Percentiles rank a stretch among this genome's conserved stretches.
phyloP scores from a whole-genome alignment of 352 stramenopile genomes.

The Globisporangium barbulae region DNA sequence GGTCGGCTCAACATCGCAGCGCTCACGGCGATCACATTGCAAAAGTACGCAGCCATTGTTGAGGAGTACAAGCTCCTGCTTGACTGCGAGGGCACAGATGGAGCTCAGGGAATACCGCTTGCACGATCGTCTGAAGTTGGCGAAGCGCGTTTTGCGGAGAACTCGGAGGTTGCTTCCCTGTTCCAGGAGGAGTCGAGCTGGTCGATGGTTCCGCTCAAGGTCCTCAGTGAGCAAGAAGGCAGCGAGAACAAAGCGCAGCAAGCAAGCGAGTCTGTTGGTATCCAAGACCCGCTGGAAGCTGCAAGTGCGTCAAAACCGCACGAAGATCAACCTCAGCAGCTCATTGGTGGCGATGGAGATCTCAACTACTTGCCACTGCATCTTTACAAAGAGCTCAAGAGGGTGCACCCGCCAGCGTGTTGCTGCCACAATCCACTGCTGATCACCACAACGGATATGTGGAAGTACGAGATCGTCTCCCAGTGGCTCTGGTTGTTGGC shows the following conservation, averaged over 20 bases:
- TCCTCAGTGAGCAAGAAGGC: neutral
- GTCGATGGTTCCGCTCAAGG: conserved; percentile 3
- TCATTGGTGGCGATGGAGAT: neutral
- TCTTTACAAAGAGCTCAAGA: conserved; percentile 28
- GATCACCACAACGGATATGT: conserved; percentile 11
- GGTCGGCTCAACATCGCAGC: conserved; percentile 14
- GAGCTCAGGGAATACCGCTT: neutral
- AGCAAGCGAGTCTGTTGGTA: neutral
- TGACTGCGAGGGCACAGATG: neutral
- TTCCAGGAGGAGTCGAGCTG: neutral
- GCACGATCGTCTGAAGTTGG: neutral
- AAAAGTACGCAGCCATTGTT: conserved; percentile 11
- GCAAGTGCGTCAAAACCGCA: neutral
- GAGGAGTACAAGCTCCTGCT: neutral
- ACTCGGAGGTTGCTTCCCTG: neutral
- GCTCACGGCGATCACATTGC: conserved; percentile 13
- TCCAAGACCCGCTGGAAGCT: neutral
- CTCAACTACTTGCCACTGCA: conserved; percentile 18
- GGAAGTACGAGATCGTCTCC: conserved; percentile 24
- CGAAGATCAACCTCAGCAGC: neutral
- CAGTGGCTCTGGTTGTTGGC: conserved; percentile 29
- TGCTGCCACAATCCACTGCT: conserved; percentile 23
- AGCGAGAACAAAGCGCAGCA: neutral
- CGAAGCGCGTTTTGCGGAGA: neutral
- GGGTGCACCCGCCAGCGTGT: conserved; percentile 26